These are phyloP conservation scores for Aspergillus thermomutatus DNA, from an alignment of 2,329 filamentous ascomycete species.

Conservation along the genomic window DNA sequence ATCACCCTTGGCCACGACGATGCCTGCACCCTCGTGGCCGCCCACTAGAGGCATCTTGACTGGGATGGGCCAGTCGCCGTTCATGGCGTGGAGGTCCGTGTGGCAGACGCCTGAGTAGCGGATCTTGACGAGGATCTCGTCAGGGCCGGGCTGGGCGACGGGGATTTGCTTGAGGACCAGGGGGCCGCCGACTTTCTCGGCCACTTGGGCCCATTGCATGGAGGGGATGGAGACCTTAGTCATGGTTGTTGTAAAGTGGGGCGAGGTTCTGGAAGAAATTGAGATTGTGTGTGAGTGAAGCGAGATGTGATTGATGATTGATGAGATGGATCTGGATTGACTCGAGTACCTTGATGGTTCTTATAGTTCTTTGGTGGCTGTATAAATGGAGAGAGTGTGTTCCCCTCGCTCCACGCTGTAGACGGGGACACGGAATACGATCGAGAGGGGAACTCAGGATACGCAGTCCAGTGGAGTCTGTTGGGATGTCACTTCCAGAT, in stretches of 20 bases:
- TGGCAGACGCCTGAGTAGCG: conserved; percentile 11
- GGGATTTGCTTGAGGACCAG: conserved; percentile 58
- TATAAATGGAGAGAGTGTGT: not conserved
- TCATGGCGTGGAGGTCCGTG: conserved; percentile 4
- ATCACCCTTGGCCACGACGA: conserved; percentile 36
- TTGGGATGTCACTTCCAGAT: not conserved
- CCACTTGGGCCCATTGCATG: conserved; percentile 85
- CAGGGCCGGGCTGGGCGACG: conserved; percentile 1
- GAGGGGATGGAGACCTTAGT: conserved; percentile 57
- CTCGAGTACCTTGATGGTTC: not conserved
- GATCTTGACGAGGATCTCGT: conserved; percentile 10
- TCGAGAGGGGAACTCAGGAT: not conserved
- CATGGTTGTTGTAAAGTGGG: not conserved
- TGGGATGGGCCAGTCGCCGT: conserved; percentile 5
- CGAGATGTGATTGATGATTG: not conserved
- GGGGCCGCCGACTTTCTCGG: conserved; percentile 74
- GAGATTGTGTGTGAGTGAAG: not conserved
- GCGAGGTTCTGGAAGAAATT: not conserved
- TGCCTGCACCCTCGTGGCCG: conserved; percentile 48
- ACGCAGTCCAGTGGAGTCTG: not conserved
- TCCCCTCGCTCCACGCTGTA: not conserved
- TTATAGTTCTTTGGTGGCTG: not conserved
- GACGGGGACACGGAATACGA: not conserved
- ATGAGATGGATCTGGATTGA: not conserved
- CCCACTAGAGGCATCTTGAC: conserved; percentile 4